phyloP scores from a whole-genome alignment of 805 yeast species.

The Blastobotrys peoriensis region DNA sequence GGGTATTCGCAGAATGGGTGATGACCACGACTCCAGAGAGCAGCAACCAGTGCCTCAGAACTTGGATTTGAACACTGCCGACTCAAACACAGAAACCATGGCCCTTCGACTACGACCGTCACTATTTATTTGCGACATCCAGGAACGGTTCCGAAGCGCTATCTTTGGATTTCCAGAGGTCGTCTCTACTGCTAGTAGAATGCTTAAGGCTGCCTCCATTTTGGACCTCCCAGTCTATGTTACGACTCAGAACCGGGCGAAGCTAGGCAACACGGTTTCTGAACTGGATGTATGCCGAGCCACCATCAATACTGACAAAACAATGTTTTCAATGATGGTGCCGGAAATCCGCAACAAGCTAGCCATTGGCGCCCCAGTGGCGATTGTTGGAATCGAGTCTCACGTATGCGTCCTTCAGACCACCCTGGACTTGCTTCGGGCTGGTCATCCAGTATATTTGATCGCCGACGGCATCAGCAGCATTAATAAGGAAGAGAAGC shows the following conservation, averaged over 20 bases:
- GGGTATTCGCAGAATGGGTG: not conserved
- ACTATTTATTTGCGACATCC: conserved; percentile 20
- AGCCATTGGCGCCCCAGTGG: conserved; percentile 11
- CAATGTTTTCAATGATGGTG: conserved; percentile 19
- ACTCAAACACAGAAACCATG: not conserved
- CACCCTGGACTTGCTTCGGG: conserved; percentile 16
- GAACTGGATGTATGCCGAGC: conserved; percentile 17
- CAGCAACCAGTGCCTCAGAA: not conserved
- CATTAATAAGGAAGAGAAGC: conserved; percentile 14
- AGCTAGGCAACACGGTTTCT: conserved; percentile 18
- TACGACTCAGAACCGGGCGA: conserved; percentile 18
- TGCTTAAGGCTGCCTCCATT: conserved; percentile 15
- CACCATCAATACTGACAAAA: conserved; percentile 17
- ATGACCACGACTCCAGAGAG: no score
- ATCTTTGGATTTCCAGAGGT: conserved; percentile 17
- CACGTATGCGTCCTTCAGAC: conserved; percentile 22
- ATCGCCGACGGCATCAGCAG: conserved; percentile 19
- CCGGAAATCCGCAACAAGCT: conserved; percentile 14
- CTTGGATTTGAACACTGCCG: no score
- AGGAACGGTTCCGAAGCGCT: conserved; percentile 15
- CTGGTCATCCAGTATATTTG: conserved; percentile 17
- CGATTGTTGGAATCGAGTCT: conserved; percentile 20
- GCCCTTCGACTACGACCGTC: conserved; percentile 11
- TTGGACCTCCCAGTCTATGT: conserved; percentile 17
- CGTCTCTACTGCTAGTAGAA: conserved; percentile 11